Conservation (phyloP, 208 protist genomes). For the Angomonas deanei region DNA sequence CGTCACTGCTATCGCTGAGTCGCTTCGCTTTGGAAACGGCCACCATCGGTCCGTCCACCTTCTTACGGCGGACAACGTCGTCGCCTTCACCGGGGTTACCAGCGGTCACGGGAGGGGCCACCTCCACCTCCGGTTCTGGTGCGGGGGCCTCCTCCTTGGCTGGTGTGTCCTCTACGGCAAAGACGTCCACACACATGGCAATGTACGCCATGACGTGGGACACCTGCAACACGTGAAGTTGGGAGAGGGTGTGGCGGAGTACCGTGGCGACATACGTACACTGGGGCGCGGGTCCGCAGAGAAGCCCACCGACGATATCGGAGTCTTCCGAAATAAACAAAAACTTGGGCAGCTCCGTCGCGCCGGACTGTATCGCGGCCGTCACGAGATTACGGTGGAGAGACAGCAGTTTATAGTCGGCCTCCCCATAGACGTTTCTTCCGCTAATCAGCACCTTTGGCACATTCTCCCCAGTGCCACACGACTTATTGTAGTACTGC, state of each 20-base stretch:
- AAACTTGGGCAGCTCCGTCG: conserved; percentile 38
- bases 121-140: neutral
- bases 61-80: conserved; percentile 54
- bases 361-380: conserved; percentile 9
- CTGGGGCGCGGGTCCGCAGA: conserved; percentile 76
- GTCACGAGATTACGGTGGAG: conserved; percentile 54
- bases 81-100: conserved; percentile 4
- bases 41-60: conserved; percentile 74
- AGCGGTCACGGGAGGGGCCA: neutral
- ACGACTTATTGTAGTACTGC: conserved; percentile 24
- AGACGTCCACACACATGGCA: conserved; percentile 63
- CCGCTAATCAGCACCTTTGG: conserved; percentile 71
- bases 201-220: conserved; percentile 69
- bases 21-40: conserved; percentile 55
- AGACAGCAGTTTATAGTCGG: conserved; percentile 85
- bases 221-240: conserved; percentile 59
- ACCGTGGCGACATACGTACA: conserved; percentile 69
- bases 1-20: conserved; percentile 51
- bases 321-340: conserved; percentile 87
- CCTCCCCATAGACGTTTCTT: conserved; percentile 74
- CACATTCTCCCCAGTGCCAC: neutral
- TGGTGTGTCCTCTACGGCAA: conserved; percentile 15
- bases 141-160: neutral
- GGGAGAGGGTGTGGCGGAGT: conserved; percentile 71
- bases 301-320: conserved; percentile 70